Evolutionary conservation across 2,329 filamentous ascomycete species (phyloP).

Genomic region (Seiridium unicorne): DNA sequence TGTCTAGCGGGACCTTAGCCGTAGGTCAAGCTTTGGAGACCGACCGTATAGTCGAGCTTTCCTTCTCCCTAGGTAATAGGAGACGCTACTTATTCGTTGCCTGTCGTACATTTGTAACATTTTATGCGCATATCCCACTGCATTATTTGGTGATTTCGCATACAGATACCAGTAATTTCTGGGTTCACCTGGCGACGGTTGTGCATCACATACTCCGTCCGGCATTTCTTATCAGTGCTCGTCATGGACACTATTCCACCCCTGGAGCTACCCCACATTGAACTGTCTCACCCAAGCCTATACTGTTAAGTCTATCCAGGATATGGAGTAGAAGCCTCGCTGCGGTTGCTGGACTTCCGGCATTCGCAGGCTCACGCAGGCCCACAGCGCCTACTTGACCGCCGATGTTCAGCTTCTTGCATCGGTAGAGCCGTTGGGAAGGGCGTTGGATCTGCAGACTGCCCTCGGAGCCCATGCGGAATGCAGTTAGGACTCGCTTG

Average conservation of each 20-base stretch:
- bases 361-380: not conserved
- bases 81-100: too few relatives aligned
- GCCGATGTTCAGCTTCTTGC: not conserved
- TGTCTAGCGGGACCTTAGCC: too few relatives aligned
- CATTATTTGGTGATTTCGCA: not conserved
- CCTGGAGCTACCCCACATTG: slow-evolving; percentile 2
- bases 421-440: not conserved
- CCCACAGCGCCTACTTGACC: not conserved
- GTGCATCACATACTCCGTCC: not conserved
- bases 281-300: not conserved
- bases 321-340: not conserved
- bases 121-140: too few relatives aligned
- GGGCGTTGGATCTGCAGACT: not conserved
- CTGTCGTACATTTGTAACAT: too few relatives aligned
- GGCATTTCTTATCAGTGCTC: slow-evolving; percentile 6
- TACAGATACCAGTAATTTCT: not conserved
- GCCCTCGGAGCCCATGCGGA: slow-evolving; percentile 2
- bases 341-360: slow-evolving; percentile 1
- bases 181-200: not conserved
- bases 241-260: not conserved
- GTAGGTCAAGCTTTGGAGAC: too few relatives aligned
- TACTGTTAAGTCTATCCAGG: slow-evolving; percentile 1
- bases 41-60: too few relatives aligned
- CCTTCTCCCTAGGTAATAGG: too few relatives aligned
- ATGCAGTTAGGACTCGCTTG: not conserved